Conservation (phyloP, 768 basidiomycete species). For the Tulasnella sp. region DNA sequence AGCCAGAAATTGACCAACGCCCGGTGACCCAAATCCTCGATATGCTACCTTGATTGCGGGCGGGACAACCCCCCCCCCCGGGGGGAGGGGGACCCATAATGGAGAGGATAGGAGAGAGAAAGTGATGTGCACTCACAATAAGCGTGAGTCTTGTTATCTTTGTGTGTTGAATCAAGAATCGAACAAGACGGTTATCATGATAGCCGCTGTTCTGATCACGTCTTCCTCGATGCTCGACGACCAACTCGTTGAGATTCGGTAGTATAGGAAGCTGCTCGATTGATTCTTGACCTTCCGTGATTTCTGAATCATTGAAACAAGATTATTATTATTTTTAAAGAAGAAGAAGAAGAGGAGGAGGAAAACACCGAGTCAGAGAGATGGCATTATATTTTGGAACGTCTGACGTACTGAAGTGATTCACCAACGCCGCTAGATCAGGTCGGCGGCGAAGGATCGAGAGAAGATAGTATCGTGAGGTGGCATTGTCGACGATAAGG, state of each 20-base stretch:
- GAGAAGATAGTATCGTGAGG: conserved; percentile 9
- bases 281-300: conserved; percentile 14
- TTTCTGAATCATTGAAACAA: background rate
- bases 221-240: conserved; percentile 6
- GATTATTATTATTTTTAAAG: background rate
- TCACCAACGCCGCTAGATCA: conserved; percentile 7
- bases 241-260: conserved; percentile 4
- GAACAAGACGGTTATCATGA: conserved; percentile 9
- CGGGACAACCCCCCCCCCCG: too few species aligned
- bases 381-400: too few species aligned
- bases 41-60: too few species aligned
- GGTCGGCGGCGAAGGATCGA: background rate
- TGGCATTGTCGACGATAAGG: conserved; percentile 6
- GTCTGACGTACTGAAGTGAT: conserved; percentile 1
- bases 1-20: too few species aligned
- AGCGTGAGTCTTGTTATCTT: conserved; percentile 11
- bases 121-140: conserved; percentile 8
- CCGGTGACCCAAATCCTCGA: too few species aligned
- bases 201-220: conserved; percentile 14
- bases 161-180: conserved; percentile 1
- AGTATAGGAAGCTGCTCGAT: conserved; percentile 6
- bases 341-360: background rate
- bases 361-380: too few species aligned
- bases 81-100: too few species aligned
- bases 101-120: too few species aligned